Evolutionary conservation across 1,284 basidiomycete genomes (phyloP).

Genomic region (Irpex sp.): DNA sequence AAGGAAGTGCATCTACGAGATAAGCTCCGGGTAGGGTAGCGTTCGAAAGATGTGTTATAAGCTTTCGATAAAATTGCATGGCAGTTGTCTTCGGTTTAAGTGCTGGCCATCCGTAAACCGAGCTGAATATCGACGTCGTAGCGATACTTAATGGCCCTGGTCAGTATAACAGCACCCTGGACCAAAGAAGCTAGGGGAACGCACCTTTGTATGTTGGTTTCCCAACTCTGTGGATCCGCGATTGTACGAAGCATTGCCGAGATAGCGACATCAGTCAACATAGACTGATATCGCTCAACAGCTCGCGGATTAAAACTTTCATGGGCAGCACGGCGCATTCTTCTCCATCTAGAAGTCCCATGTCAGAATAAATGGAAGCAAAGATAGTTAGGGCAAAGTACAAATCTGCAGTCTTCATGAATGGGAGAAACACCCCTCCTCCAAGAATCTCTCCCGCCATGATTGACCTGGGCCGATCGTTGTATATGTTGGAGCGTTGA

Average conservation of each 20-base stretch:
- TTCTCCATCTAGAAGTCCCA: background rate
- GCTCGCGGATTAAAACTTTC: constrained; percentile 1
- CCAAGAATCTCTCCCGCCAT: constrained; percentile 57
- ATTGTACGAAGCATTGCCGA: background rate
- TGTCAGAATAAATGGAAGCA: background rate
- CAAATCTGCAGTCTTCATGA: background rate
- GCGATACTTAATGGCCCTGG: background rate
- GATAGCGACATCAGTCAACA: background rate
- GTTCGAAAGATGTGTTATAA: background rate
- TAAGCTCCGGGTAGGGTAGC: background rate
- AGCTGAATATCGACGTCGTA: background rate
- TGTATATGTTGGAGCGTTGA: constrained; percentile 57
- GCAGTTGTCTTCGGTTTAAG: background rate
- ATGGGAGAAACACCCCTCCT: background rate
- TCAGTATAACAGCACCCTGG: too few relatives aligned
- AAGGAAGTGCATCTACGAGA: constrained; percentile 1
- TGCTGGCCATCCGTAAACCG: background rate
- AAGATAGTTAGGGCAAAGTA: background rate
- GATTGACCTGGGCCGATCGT: constrained; percentile 68
- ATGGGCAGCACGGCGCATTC: background rate
- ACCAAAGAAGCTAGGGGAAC: background rate
- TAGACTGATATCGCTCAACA: background rate
- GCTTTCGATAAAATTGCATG: background rate
- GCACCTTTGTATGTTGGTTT: background rate
- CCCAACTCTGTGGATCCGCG: background rate